A percentile compares a stretch with the other conserved stretches of the same genome.
These are phyloP conservation scores for Fusarium praegraminearum DNA, from an alignment of 2,329 filamentous ascomycete species.

Conservation along the genomic window DNA sequence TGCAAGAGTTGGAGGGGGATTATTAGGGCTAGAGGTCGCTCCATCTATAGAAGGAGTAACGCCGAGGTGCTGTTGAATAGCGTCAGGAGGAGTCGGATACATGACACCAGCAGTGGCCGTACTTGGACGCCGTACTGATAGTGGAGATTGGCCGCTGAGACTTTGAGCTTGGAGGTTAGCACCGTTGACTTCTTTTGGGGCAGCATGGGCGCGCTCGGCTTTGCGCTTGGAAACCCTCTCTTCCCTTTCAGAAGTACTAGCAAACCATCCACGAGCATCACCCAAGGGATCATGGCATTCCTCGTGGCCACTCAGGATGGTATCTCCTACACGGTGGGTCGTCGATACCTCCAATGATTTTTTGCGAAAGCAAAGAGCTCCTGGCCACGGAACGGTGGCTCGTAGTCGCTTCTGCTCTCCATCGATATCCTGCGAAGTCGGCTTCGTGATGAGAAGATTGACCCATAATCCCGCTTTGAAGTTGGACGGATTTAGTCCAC, in stretches of 20 bases:
- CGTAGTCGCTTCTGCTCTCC: constrained; percentile 58
- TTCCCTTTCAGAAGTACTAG: constrained; percentile 59
- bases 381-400: constrained; percentile 65
- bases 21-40: constrained; percentile 66
- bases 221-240: constrained; percentile 62
- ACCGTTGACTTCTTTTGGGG: constrained; percentile 58
- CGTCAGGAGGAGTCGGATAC: constrained; percentile 80
- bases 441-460: constrained; percentile 62
- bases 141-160: constrained; percentile 64
- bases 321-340: constrained; percentile 56
- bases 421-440: constrained; percentile 58
- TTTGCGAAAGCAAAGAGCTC: constrained; percentile 65
- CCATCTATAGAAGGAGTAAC: constrained; percentile 69
- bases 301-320: constrained; percentile 53
- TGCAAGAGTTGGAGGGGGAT: constrained; percentile 51
- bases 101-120: constrained; percentile 65
- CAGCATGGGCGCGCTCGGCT: constrained; percentile 61
- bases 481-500: constrained; percentile 60
- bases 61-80: constrained; percentile 65
- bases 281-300: constrained; percentile 63
- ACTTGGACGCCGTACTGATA: constrained; percentile 63
- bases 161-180: constrained; percentile 57
- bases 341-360: constrained; percentile 57
- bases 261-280: constrained; percentile 63
- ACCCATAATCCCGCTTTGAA: constrained; percentile 63